Base-by-base conservation (phyloP, 75 land plant genomes). In the Isoetes taiwanensis region DNA sequence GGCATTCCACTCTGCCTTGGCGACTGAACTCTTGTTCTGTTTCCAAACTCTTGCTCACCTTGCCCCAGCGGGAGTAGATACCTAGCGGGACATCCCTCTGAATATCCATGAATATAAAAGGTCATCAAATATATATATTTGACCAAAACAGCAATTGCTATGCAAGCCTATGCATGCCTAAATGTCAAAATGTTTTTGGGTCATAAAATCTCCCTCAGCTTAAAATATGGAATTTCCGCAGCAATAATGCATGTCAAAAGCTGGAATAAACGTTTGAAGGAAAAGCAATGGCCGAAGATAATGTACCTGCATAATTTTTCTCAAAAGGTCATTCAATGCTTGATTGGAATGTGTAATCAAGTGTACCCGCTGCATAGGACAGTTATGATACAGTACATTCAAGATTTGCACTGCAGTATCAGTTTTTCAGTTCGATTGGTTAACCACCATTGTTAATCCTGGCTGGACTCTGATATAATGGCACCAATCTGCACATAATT, bases 51-150 rank as follows among this genome's bases (percentile, higher is more conserved):
- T 72, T 93, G 90, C 72, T 93, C 99, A 30, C 97, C 99, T 69
- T 93, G 99, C 59, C 99, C 99, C 41, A 93, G 64, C 12, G 96
- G 86, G 41, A 93, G 82, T 48, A 93, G 78, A 61, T 93, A 93
- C 29, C 99, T 73, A 20, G 99, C 96, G 37, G 99, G 99, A 93
- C 90, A 78, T 93, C 99, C 71, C 99, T 81, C 94, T 87, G 66
- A 16, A 54, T 19, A n/a, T n/a, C 11, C 38, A 37, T 9, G 14
- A 14, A 9, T 37, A 37, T 9, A 37, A 37, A 37, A n/a, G n/a
- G n/a, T n/a, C n/a, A n/a, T n/a, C n/a, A n/a, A n/a, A n/a, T n/a
- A n/a, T n/a, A n/a, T n/a, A n/a, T n/a, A n/a, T n/a, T n/a, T n/a
- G n/a, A n/a, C n/a, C n/a, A n/a, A n/a, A n/a, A n/a, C n/a, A n/a